Evolutionary conservation across 208 protist species (phyloP), one percentile per base, ranked within the genome.

Genomic region (Acanthamoeba royreba): DNA sequence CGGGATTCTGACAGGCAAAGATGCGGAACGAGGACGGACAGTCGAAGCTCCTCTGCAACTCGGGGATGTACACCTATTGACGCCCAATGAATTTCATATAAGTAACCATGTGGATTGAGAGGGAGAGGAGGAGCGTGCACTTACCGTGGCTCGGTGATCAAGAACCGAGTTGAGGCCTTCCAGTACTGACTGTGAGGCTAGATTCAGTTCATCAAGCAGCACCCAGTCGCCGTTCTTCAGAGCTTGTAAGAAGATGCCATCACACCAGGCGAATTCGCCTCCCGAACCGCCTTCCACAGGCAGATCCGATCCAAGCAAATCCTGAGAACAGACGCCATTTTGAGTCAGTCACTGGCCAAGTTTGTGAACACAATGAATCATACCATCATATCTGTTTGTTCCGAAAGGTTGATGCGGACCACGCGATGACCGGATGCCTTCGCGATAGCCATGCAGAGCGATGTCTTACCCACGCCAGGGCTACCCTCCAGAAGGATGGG

Each of bases 141-240:
- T n/a, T 69, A 83, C 85, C 9, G 46, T 95, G 13, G 97, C 98
- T 40, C 99, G 96, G 94, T 99, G 99, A 97, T 99, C 99, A 15
- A 99, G 97, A 58, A 99, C 97, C 7, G 99, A 98, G 97, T 99
- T 99, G n/a, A 99, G 97, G 61, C 99, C 99, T 97, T 99, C 99
- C 31, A 99, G 96, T 28, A 99, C 99, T 15, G 98, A 98, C 97
- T 99, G 99, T 49, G 98, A 99, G 9, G 99, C 99, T 9, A 99
- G 96, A 96, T 99, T 99, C 3, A 99, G 96, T 98, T 99, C 99
- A 97, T 99, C 99, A 22, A 99, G 96, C 42, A 99, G 97, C 15
- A 99, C 98, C 99, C 99, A 99, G 69, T 98, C 96, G 92, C 99
- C 99, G 31, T 97, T 96, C 86, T 95, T 95, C 42, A 98, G 92